Conservation (phyloP, 1,284 basidiomycete genomes). For the Austroboletus niveus region DNA sequence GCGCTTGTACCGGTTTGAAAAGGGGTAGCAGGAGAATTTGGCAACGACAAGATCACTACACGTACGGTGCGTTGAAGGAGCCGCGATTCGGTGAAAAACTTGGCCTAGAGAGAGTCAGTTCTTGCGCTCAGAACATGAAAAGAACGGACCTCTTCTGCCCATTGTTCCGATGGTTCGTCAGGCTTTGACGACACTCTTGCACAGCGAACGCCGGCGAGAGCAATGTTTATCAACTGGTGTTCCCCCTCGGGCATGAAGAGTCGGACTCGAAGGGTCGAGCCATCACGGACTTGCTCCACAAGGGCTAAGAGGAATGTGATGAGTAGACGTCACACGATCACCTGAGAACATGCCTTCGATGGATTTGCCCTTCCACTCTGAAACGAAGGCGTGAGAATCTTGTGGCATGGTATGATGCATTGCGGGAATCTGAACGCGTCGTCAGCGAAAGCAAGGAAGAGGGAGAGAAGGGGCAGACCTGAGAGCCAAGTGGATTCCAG, state of each 20-base stretch:
- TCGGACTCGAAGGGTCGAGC: constrained; percentile 86
- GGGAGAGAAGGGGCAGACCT: constrained; percentile 43
- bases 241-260: constrained; percentile 84
- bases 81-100: constrained; percentile 92
- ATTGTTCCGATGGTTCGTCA: constrained; percentile 76
- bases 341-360: constrained; percentile 66
- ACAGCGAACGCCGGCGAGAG: constrained; percentile 84
- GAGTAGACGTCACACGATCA: not conserved
- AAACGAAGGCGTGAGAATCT: constrained; percentile 87
- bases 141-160: constrained; percentile 75
- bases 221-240: constrained; percentile 85
- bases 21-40: constrained; percentile 77
- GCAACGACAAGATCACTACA: constrained; percentile 86
- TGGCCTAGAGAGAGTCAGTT: constrained; percentile 57
- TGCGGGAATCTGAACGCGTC: constrained; percentile 54
- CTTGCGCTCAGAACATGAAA: not conserved
- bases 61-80: constrained; percentile 88
- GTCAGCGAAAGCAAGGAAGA: constrained; percentile 3
- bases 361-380: constrained; percentile 87
- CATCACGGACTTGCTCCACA: constrained; percentile 94
- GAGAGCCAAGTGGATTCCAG: constrained; percentile 84
- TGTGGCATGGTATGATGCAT: constrained; percentile 88
- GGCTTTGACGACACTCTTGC: constrained; percentile 72
- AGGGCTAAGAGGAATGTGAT: constrained; percentile 52
- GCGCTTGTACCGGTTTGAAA: constrained; percentile 71